Percentiles rank a stretch among this genome's conserved stretches.
Evolutionary conservation across 495 filamentous ascomycete species (phyloP).

Genomic region (Bacidia gigantensis): DNA sequence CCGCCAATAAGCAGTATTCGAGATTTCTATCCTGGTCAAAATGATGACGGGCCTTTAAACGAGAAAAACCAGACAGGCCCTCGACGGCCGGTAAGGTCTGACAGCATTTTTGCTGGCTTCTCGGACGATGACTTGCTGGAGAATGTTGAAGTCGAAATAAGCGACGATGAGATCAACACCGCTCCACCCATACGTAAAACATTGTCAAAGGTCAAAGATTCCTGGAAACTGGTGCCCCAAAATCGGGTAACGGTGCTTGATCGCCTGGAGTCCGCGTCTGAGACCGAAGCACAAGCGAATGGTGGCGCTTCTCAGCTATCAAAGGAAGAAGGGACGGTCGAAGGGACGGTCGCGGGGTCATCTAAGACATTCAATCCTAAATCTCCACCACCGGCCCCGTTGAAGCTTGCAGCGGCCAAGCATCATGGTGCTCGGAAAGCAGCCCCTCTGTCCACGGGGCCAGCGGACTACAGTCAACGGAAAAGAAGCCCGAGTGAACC

Average conservation of each 20-base stretch:
- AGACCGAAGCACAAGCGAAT: neutral
- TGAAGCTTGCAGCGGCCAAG: conserved; percentile 16
- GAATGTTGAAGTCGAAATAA: conserved; percentile 32
- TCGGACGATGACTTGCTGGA: conserved; percentile 40
- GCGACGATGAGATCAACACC: conserved; percentile 47
- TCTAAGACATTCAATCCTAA: conserved; percentile 10
- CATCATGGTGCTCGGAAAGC: conserved; percentile 45
- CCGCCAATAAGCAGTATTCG: conserved; percentile 15
- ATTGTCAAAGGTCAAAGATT: conserved; percentile 20
- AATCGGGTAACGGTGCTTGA: conserved; percentile 3
- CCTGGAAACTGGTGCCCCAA: conserved; percentile 18
- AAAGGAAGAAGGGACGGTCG: neutral
- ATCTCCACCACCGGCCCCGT: neutral
- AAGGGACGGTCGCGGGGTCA: neutral
- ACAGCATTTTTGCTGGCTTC: conserved; percentile 78
- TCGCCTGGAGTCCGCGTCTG: neutral
- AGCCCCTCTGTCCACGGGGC: conserved; percentile 66
- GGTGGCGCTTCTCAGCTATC: neutral
- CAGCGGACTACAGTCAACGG: conserved; percentile 51
- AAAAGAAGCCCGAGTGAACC: conserved; percentile 58
- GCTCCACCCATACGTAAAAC: conserved; percentile 46
- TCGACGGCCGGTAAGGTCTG: conserved; percentile 58
- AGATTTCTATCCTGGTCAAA: conserved; percentile 67
- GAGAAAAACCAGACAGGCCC: conserved; percentile 40
- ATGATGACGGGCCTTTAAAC: conserved; percentile 68